Evolutionary conservation across 805 yeast species (phyloP).

Genomic region (Saccharomycopsis amapae): DNA sequence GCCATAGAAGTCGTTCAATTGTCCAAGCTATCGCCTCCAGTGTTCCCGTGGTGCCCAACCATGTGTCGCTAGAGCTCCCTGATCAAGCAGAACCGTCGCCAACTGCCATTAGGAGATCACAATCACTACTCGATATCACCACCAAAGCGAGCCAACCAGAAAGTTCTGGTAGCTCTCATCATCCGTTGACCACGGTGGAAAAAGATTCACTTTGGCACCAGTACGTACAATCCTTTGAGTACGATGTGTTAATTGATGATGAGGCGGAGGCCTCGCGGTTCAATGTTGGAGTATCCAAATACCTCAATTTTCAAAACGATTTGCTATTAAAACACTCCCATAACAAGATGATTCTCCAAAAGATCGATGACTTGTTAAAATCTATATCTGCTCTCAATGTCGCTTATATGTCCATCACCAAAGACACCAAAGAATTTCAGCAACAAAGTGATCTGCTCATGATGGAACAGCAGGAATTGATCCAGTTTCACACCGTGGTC

Average conservation of each 20-base stretch:
- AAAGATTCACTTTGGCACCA: constrained; percentile 30
- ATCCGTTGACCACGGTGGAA: constrained; percentile 37
- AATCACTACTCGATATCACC: no score
- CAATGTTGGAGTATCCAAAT: constrained; percentile 30
- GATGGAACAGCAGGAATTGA: constrained; percentile 37
- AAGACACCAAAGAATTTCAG: constrained; percentile 60
- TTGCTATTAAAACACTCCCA: constrained; percentile 29
- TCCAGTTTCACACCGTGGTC: constrained; percentile 38
- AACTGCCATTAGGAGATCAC: no score
- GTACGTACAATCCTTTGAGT: constrained; percentile 35
- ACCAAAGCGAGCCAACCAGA: no score
- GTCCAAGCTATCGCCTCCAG: constrained; percentile 55
- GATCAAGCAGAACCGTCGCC: background rate
- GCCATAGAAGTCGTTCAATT: constrained; percentile 49
- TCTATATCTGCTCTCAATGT: constrained; percentile 41
- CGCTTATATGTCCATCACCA: constrained; percentile 51
- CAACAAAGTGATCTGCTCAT: constrained; percentile 45
- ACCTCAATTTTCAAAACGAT: constrained; percentile 28
- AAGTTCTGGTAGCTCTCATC: no score
- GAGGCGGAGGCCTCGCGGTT: constrained; percentile 37
- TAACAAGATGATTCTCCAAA: constrained; percentile 34
- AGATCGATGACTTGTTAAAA: constrained; percentile 39
- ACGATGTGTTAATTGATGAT: constrained; percentile 34
- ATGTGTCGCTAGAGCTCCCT: background rate
- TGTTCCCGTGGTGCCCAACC: constrained; percentile 32